Conservation (phyloP, 2,329 filamentous ascomycete genomes). For the Periconia macrospinosa region DNA sequence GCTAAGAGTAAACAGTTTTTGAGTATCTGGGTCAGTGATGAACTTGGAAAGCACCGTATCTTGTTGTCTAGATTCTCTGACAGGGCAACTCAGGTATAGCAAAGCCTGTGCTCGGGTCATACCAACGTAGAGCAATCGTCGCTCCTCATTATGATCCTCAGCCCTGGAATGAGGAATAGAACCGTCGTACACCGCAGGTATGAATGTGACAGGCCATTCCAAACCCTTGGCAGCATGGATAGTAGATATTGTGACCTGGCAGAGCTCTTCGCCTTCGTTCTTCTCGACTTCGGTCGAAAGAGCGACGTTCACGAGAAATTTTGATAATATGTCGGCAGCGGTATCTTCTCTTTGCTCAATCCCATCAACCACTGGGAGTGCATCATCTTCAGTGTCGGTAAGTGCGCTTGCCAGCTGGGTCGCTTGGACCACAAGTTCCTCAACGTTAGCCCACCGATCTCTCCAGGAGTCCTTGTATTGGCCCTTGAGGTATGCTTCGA, state of each 20-base stretch:
- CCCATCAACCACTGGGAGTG: conserved; percentile 69
- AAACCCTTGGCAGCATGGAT: conserved; percentile 96
- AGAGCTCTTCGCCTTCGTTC: conserved; percentile 58
- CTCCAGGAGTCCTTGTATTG: conserved; percentile 68
- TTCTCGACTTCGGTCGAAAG: conserved; percentile 79
- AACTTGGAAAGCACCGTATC: conserved; percentile 73
- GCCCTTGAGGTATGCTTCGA: conserved; percentile 72
- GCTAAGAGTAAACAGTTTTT: conserved; percentile 57
- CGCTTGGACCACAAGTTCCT: conserved; percentile 82
- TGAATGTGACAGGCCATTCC: conserved; percentile 94
- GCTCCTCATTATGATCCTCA: conserved; percentile 85
- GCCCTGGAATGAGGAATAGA: conserved; percentile 87
- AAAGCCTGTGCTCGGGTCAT: conserved; percentile 92
- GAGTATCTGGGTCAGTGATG: conserved; percentile 59
- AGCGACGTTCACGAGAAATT: conserved; percentile 87
- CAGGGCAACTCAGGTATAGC: conserved; percentile 81
- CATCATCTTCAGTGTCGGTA: conserved; percentile 49
- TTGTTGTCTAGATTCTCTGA: conserved; percentile 65
- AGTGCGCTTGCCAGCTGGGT: conserved; percentile 64
- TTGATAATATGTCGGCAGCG: conserved; percentile 67
- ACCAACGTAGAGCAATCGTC: conserved; percentile 87
- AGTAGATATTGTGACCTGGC: conserved; percentile 84
- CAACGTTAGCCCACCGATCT: conserved; percentile 81
- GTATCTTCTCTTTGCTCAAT: conserved; percentile 62
- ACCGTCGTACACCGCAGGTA: conserved; percentile 86